Evolutionary conservation across 352 stramenopile genomes (phyloP), one percentile per base, ranked within the genome.

Genomic region (Phytophthora vignae): DNA sequence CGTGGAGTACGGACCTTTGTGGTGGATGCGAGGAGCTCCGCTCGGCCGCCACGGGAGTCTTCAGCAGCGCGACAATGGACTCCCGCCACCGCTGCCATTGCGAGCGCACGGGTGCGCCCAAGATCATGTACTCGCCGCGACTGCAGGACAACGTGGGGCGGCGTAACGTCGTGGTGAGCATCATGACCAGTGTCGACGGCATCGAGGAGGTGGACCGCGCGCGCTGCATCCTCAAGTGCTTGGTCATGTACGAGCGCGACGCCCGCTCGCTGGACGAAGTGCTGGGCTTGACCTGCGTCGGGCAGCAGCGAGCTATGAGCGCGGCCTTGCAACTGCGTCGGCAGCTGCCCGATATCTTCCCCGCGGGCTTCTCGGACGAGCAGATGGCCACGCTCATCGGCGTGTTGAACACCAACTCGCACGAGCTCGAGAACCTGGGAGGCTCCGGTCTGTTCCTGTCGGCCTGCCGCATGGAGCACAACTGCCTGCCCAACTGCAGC

Each of bases 381-480:
- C 78, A 92, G 42, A 77, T 94, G 63, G 85, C 85, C 25, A 87
- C 68, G 38, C 71, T 93, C 42, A 90, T 94, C 38, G 83, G 84
- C 40, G 85, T 89, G 44, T 69, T 94, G 53, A 91, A 93, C 74
- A 92, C 84, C 22, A 90, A 94, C 78, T 79, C 83, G 55, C 85
- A 93, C 58, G 85, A 91, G 48, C 73, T 94, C 7, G 87, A 94
- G 58, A 88, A 91, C 57, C 69, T 94, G 7, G 81, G 85, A 29
- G 84, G 87, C 21, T 92, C 87, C 5, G 87, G 87, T 2, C 55
- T 93, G 17, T 94, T 94, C 67, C 71, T 93, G 5, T 90, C 79
- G 42, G 87, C 83, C 8, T 91, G 83, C 60, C 82, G 79, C 49
- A 91, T 94, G 78, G 82, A 94, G 73, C 87, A 94, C 76, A 88